These are phyloP conservation scores for Cutaneotrichosporon cavernicola DNA, from an alignment of 1,284 basidiomycete species.

Conservation along the genomic window DNA sequence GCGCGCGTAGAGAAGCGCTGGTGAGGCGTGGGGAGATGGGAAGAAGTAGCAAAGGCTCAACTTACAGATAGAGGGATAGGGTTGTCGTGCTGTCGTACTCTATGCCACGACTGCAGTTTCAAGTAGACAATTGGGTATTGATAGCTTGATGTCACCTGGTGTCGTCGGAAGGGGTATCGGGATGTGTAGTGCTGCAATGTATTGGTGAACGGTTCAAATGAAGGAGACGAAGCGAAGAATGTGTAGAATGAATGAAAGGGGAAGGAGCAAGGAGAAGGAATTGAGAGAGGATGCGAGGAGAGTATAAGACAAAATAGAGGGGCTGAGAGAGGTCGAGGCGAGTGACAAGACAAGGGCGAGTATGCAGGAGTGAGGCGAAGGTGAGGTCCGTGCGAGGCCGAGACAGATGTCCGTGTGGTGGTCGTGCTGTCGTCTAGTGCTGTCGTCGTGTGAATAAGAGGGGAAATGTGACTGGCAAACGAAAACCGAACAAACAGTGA, in stretches of 20 bases:
- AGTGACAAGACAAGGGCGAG: conserved; percentile 1
- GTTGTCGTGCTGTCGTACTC: neutral
- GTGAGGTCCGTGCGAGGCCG: neutral
- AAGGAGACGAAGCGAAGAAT: neutral
- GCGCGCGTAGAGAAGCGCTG: neutral
- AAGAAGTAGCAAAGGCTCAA: neutral
- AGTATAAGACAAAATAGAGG: neutral
- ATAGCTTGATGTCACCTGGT: neutral
- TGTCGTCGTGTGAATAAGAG: neutral
- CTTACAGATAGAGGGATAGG: neutral
- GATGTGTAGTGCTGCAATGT: neutral
- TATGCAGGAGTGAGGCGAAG: neutral
- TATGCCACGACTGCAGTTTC: neutral
- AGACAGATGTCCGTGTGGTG: neutral
- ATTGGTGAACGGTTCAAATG: conserved; percentile 1
- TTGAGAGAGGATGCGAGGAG: neutral
- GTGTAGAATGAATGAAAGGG: neutral
- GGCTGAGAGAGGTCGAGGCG: neutral
- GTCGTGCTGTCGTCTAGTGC: neutral
- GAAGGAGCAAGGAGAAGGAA: neutral
- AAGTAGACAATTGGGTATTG: neutral
- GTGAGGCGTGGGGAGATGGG: neutral
- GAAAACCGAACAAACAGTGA: neutral
- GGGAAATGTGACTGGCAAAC: neutral
- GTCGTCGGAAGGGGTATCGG: neutral